These are phyloP conservation scores for Spergularia bocconei DNA, from an alignment of 148 eudicot genomes.

Conservation along the genomic window DNA sequence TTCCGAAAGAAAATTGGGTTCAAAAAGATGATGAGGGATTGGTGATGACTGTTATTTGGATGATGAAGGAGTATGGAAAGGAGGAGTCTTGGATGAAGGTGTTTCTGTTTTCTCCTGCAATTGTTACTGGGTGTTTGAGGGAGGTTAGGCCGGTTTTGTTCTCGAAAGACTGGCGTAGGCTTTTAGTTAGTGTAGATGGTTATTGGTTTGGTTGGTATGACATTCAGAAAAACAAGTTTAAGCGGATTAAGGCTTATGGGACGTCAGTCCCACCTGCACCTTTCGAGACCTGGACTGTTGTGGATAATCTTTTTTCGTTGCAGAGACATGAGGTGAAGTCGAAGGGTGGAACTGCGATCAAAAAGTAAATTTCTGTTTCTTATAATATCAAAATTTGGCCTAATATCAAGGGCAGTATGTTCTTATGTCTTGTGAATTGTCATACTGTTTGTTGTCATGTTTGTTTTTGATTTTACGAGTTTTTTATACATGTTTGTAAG, in stretches of 20 bases:
- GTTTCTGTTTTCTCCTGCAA: background rate
- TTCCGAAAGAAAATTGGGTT: no score
- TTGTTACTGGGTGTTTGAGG: no score
- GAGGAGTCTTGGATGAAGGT: slow-evolving; percentile 2
- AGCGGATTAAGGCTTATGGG: background rate
- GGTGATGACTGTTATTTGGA: background rate
- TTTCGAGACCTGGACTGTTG: background rate
- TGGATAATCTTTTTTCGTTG: slow-evolving; percentile 9
- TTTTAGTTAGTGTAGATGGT: background rate
- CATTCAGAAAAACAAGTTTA: background rate
- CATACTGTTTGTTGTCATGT: no score
- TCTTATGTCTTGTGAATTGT: no score
- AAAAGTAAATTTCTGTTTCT: no score
- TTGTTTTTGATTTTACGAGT: no score
- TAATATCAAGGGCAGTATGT: no score
- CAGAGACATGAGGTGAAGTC: no score
- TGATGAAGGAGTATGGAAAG: slow-evolving; percentile 16
- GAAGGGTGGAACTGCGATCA: no score
- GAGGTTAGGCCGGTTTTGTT: background rate
- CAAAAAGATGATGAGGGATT: no score
- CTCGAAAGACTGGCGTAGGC: background rate
- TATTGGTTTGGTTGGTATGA: background rate
- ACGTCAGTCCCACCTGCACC: background rate
- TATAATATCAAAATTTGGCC: no score
- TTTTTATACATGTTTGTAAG: no score